Evolutionary conservation across 1,284 basidiomycete species (phyloP).

Genomic region (Heterobasidion parviporum): DNA sequence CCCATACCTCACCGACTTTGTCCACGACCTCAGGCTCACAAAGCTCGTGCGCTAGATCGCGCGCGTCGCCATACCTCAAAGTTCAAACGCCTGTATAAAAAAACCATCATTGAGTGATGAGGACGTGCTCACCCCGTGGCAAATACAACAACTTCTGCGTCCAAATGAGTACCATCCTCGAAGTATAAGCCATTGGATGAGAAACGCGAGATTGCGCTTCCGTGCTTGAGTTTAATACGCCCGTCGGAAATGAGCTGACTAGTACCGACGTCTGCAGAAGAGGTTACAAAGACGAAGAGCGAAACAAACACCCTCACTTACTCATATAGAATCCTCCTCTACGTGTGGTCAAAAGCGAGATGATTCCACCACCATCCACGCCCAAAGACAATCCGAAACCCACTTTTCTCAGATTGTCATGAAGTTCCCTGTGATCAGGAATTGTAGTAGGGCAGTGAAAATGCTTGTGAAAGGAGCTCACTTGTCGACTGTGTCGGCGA

Average conservation of each 20-base stretch:
- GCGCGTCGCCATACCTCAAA: slow-evolving; percentile 32
- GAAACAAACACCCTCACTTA: slow-evolving; percentile 8
- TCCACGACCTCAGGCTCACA: slow-evolving; percentile 40
- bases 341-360: slow-evolving; percentile 28
- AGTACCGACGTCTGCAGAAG: slow-evolving; percentile 45
- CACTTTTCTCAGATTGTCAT: slow-evolving; percentile 45
- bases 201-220: slow-evolving; percentile 44
- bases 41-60: slow-evolving; percentile 33
- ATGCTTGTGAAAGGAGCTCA: slow-evolving; percentile 1
- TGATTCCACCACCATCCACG: slow-evolving; percentile 43
- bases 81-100: not conserved
- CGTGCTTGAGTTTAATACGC: slow-evolving; percentile 70
- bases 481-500: slow-evolving; percentile 5
- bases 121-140: slow-evolving; percentile 44
- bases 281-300: not conserved
- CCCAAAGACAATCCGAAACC: slow-evolving; percentile 56
- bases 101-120: slow-evolving; percentile 11
- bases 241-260: slow-evolving; percentile 59
- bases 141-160: slow-evolving; percentile 63
- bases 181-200: slow-evolving; percentile 53
- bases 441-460: not conserved
- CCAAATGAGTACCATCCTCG: slow-evolving; percentile 52
- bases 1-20: slow-evolving; percentile 45
- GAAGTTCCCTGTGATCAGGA: slow-evolving; percentile 32
- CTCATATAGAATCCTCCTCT: slow-evolving; percentile 38